Base-by-base conservation (phyloP, 805 yeast genomes). In the Babjeviella inositovora region DNA sequence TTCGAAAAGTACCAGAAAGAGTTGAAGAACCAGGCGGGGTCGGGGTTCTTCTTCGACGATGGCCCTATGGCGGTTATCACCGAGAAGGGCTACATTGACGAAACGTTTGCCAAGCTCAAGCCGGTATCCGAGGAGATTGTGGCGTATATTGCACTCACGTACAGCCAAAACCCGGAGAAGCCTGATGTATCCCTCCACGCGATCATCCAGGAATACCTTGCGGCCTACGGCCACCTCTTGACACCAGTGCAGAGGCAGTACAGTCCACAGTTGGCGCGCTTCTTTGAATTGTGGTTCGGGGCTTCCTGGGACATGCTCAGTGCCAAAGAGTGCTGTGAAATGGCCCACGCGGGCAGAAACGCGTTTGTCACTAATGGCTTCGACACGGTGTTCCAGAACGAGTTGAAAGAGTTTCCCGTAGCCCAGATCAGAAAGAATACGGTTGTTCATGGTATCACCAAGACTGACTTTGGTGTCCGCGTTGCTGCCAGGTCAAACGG, bases 381-480 rank as follows among this genome's bases (percentile, higher is more conserved):
- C 26, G 33, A 32, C 12, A 32, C 35, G 5, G 38, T 47, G 5
- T 11, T 41, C n/a, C 39, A 38, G 3, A 37, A 42, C 21, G 44
- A 39, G 20, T 28, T 42, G 17, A 32, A 32, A 23, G 32, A 24
- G 9, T 44, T 33, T 24, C 46, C 48, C 4, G 24, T 8, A 5
- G 34, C 32, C 2, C 17, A 21, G 11, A 41, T 47, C 18, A 18
- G 30, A 12, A 27, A 34, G 5, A 23, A 25, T 13, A 28, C 28
- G 1, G 33, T 32, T 8, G 50, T 46, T n/a, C 33, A 31, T 8
- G 16, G 29, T 5, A 43, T 41, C 41, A 53, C 35, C 28, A 43
- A 24, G 42, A 41, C 28, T 60, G 61, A 5, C 46, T 43, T 29
- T 34, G n/a, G n/a, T n/a, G n/a, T n/a, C n/a, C n/a, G 37, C 11